Percentiles rank a stretch among this genome's conserved stretches.
phyloP scores from a whole-genome alignment of 2,329 filamentous ascomycete genomes.

The Colletotrichum tropicale region DNA sequence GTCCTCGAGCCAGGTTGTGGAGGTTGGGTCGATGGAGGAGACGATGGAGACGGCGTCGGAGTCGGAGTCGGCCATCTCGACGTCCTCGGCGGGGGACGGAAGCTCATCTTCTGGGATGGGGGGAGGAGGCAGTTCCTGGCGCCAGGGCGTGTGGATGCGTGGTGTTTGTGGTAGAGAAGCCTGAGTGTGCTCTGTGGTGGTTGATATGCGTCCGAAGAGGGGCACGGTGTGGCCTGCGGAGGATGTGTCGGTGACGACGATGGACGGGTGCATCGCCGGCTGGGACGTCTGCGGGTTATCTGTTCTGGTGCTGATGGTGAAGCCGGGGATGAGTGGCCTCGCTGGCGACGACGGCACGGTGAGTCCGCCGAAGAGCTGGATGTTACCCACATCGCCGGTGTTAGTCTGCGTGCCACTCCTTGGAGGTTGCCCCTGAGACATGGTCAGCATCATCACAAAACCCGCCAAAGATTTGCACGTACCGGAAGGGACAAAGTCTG shows the following conservation, averaged over 20 bases:
- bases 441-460: background rate
- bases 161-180: background rate
- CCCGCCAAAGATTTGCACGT: background rate
- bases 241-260: background rate
- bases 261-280: background rate
- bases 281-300: background rate
- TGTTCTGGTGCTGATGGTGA: background rate
- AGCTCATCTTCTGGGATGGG: background rate
- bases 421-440: background rate
- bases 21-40: background rate
- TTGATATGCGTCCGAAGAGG: background rate
- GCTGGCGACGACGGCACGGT: background rate
- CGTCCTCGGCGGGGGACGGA: background rate
- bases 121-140: background rate
- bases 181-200: background rate
- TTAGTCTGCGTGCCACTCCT: background rate
- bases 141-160: background rate
- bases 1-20: constrained; percentile 12
- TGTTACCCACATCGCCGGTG: background rate
- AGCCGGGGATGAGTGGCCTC: background rate
- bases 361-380: background rate
- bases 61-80: background rate
- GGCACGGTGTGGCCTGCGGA: background rate
- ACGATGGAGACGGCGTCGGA: background rate
- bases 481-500: background rate